Percentiles rank a stretch among this genome's conserved stretches.
Conservation (phyloP, 1,284 basidiomycete species). For the Boletus holoroseus region DNA sequence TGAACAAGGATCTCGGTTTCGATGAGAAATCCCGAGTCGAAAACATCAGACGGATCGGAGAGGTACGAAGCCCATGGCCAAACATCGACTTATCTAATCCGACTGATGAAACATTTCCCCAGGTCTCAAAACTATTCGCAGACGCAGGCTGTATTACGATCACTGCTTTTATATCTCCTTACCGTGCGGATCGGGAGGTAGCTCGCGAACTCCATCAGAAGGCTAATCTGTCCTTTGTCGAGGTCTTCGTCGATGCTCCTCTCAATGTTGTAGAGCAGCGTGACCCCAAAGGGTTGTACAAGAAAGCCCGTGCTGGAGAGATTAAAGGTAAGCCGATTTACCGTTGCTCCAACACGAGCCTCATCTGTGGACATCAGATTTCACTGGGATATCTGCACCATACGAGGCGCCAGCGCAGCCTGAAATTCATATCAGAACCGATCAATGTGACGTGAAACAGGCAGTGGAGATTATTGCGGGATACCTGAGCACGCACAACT, state of each 20-base stretch:
- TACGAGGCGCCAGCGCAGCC: constrained; percentile 87
- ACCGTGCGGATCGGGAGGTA: constrained; percentile 78
- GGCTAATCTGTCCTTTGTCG: constrained; percentile 77
- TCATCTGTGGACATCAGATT: constrained; percentile 53
- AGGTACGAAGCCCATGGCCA: constrained; percentile 48
- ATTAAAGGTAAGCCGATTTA: constrained; percentile 71
- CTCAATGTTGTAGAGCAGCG: constrained; percentile 84
- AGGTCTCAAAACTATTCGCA: constrained; percentile 94
- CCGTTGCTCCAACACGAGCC: neutral
- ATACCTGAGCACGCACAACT: constrained; percentile 68
- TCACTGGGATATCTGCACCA: constrained; percentile 96
- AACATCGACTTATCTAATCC: constrained; percentile 8
- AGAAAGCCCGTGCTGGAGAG: constrained; percentile 92
- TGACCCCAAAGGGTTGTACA: constrained; percentile 98
- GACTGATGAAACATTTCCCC: constrained; percentile 7
- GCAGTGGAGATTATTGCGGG: constrained; percentile 78
- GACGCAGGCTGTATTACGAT: constrained; percentile 82
- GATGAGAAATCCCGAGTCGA: constrained; percentile 93
- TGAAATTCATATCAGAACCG: constrained; percentile 92
- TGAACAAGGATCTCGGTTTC: constrained; percentile 98
- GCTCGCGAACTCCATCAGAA: constrained; percentile 82
- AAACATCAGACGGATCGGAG: constrained; percentile 96
- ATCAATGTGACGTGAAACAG: constrained; percentile 72
- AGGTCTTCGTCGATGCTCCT: constrained; percentile 94
- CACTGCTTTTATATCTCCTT: constrained; percentile 99